These are phyloP conservation scores for Hanseniaspora vineae DNA, from an alignment of 805 yeast species.

Conservation along the genomic window DNA sequence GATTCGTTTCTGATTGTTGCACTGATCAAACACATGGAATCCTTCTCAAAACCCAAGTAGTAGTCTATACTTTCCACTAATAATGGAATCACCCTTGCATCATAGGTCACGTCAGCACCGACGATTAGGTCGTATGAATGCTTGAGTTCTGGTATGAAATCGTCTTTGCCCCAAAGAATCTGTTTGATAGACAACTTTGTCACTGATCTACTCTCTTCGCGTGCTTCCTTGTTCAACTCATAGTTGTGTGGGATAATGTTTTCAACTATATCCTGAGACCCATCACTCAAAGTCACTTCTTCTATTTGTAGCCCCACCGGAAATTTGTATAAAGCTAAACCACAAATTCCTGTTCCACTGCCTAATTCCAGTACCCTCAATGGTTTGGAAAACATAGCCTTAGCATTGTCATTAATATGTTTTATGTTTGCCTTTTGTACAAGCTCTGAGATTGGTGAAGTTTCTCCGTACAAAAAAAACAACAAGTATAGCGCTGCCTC, in stretches of 20 bases:
- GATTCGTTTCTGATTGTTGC: constrained; percentile 62
- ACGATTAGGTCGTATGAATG: constrained; percentile 37
- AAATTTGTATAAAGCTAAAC: constrained; percentile 16
- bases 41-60: constrained; percentile 9
- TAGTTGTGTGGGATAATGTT: neutral
- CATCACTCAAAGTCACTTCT: neutral
- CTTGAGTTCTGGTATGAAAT: constrained; percentile 21
- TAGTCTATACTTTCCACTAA: constrained; percentile 35
- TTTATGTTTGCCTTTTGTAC: neutral
- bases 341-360: constrained; percentile 79
- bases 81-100: constrained; percentile 41
- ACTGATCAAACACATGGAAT: constrained; percentile 36
- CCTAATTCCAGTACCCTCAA: constrained; percentile 58
- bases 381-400: constrained; percentile 10
- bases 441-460: neutral
- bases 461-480: constrained; percentile 23
- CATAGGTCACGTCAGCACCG: constrained; percentile 89
- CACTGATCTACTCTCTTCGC: neutral
- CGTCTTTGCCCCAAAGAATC: constrained; percentile 44
- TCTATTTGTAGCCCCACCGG: neutral
- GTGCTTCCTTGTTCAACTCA: neutral
- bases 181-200: neutral
- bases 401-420: neutral
- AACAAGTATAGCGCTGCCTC: constrained; percentile 71
- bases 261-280: neutral